A percentile compares a stretch with the other conserved stretches of the same genome.
Conservation (phyloP, 1,284 basidiomycete genomes). For the Schizophyllum amplum region DNA sequence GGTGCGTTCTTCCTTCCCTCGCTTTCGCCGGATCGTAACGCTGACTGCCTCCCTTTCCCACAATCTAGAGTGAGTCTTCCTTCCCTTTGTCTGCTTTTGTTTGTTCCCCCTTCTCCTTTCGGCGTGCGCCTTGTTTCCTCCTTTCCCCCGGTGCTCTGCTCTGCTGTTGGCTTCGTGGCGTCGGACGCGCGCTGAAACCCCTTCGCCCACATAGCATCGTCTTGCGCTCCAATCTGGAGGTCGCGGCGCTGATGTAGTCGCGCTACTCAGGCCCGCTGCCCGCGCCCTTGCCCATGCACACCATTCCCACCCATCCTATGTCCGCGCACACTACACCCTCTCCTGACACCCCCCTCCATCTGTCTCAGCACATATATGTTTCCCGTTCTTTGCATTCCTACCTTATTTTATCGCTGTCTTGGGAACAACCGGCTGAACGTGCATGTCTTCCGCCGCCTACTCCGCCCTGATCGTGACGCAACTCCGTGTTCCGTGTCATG, state of each 20-base stretch:
- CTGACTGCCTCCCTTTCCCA: constrained; percentile 7
- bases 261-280: no score
- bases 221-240: constrained; percentile 48
- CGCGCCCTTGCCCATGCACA: no score
- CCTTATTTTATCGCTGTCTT: constrained; percentile 14
- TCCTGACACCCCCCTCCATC: no score
- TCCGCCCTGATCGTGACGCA: no score
- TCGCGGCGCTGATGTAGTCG: constrained; percentile 52
- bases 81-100: constrained; percentile 7
- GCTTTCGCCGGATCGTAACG: constrained; percentile 1
- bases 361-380: constrained; percentile 14
- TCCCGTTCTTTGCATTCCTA: constrained; percentile 11
- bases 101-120: constrained; percentile 8
- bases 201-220: constrained; percentile 37
- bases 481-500: no score
- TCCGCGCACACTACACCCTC: no score
- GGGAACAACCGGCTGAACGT: constrained; percentile 3
- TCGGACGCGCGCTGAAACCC: constrained; percentile 13
- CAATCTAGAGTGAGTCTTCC: constrained; percentile 64
- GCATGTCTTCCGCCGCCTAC: not conserved
- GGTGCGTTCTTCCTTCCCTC: constrained; percentile 36
- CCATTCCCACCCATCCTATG: no score
- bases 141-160: constrained; percentile 1
- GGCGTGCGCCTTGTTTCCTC: constrained; percentile 11
- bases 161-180: constrained; percentile 1